Conservation (phyloP, 2,329 filamentous ascomycete genomes). For the Gyromitra esculenta region DNA sequence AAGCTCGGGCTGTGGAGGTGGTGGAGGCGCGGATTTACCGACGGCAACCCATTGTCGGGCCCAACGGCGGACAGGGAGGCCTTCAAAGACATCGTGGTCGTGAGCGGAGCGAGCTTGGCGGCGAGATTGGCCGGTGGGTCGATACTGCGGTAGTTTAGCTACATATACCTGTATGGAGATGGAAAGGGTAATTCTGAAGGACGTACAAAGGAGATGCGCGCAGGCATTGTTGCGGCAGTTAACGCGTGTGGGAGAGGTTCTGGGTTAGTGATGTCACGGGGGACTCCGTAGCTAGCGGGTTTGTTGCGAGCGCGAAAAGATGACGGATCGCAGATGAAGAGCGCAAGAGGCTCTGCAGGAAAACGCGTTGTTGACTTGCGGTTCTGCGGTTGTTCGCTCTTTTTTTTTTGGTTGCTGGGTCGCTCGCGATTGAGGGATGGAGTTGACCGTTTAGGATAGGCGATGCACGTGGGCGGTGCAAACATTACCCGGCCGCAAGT, state of each 20-base stretch:
- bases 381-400: slow-evolving; percentile 8
- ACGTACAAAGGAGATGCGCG: slow-evolving; percentile 54
- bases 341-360: slow-evolving; percentile 31
- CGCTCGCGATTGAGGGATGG: slow-evolving; percentile 15
- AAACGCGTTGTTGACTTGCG: slow-evolving; percentile 43
- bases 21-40: slow-evolving; percentile 54
- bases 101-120: slow-evolving; percentile 55
- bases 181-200: background rate
- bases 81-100: slow-evolving; percentile 59
- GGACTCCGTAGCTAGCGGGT: background rate
- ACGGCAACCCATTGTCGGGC: slow-evolving; percentile 56
- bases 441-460: slow-evolving; percentile 13
- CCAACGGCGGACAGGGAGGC: slow-evolving; percentile 58
- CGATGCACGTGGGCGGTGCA: slow-evolving; percentile 3
- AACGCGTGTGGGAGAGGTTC: background rate
- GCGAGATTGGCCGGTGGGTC: slow-evolving; percentile 57
- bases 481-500: slow-evolving; percentile 18
- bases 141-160: slow-evolving; percentile 52
- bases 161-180: background rate
- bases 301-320: background rate
- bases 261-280: background rate
- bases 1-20: slow-evolving; percentile 56
- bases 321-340: background rate
- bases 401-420: slow-evolving; percentile 9
- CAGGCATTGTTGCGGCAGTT: slow-evolving; percentile 44